These are phyloP conservation scores for Hypoxylon intermedium DNA, from an alignment of 495 filamentous ascomycete genomes.

Conservation along the genomic window DNA sequence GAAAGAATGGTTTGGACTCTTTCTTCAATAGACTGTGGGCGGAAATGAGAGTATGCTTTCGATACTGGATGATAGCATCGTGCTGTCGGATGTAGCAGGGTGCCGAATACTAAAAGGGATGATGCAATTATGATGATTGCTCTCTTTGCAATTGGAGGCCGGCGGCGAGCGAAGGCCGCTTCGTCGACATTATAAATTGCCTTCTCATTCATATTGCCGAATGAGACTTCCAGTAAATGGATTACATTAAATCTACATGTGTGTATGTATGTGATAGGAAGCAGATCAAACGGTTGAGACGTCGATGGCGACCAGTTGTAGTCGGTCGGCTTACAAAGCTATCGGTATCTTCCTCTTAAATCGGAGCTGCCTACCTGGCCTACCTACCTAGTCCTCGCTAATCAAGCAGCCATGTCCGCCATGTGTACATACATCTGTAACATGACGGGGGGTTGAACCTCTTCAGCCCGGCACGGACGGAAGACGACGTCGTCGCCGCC, in stretches of 20 bases:
- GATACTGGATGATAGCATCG: constrained; percentile 29
- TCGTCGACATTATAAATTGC: not conserved
- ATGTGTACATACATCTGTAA: too few relatives aligned
- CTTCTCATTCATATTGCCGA: constrained; percentile 25
- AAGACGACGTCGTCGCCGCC: too few relatives aligned
- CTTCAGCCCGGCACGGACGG: not conserved
- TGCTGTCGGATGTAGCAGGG: constrained; percentile 30
- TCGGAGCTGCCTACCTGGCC: constrained; percentile 1
- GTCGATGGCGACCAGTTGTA: not conserved
- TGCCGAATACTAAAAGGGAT: constrained; percentile 25
- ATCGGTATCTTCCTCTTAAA: not conserved
- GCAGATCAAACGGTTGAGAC: constrained; percentile 1
- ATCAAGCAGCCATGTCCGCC: not conserved
- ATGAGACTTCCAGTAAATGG: not conserved
- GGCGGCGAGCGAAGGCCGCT: constrained; percentile 15
- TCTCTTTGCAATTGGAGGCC: constrained; percentile 17
- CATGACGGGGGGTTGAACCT: not conserved
- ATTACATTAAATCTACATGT: constrained; percentile 3
- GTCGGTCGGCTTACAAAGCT: constrained; percentile 24
- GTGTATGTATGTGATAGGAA: constrained; percentile 13
- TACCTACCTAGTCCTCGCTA: constrained; percentile 1
- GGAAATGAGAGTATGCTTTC: constrained; percentile 28
- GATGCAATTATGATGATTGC: constrained; percentile 24
- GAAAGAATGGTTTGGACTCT: constrained; percentile 73
- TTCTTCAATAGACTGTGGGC: constrained; percentile 60